These are phyloP conservation scores for Halophytophthora batemanensis DNA, from an alignment of 352 stramenopile genomes.

Conservation along the genomic window DNA sequence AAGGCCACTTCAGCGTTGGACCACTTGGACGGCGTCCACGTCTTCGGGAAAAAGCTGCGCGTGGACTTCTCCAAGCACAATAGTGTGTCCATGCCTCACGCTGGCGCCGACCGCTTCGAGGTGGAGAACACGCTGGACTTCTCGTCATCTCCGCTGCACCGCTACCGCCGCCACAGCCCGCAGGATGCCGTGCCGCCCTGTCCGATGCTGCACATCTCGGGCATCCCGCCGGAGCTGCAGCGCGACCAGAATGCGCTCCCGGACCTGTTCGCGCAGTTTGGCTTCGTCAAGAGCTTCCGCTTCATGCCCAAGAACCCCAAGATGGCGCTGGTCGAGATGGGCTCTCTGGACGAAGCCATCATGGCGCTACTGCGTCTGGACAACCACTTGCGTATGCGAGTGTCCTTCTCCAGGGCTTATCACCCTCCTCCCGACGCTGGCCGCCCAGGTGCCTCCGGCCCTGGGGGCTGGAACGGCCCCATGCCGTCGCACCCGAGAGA, in stretches of 20 bases:
- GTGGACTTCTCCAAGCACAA: constrained; percentile 84
- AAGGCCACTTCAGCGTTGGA: constrained; percentile 76
- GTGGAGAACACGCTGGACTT: constrained; percentile 83
- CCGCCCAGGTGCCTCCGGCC: constrained; percentile 8
- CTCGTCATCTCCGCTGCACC: constrained; percentile 67
- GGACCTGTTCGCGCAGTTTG: constrained; percentile 65
- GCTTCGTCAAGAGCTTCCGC: constrained; percentile 73
- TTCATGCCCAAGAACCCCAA: constrained; percentile 73
- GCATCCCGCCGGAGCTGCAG: constrained; percentile 69
- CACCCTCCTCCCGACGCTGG: constrained; percentile 24
- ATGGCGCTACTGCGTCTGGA: constrained; percentile 66
- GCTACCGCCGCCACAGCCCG: constrained; percentile 65
- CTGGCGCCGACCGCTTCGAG: constrained; percentile 77
- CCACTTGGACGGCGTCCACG: constrained; percentile 64
- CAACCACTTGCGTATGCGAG: constrained; percentile 76
- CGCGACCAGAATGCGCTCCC: constrained; percentile 54
- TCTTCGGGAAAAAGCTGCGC: constrained; percentile 79
- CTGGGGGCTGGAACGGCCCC: constrained; percentile 21
- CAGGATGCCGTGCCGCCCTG: constrained; percentile 62
- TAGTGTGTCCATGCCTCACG: constrained; percentile 76
- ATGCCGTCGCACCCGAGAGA: constrained; percentile 27
- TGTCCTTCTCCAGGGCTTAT: constrained; percentile 78
- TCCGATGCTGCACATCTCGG: constrained; percentile 68
- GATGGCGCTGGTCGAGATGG: constrained; percentile 81
- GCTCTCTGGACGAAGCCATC: constrained; percentile 67